Percentiles rank a stretch among this genome's conserved stretches.
Evolutionary conservation across 1,139 yeast species (phyloP).

Genomic region (Candida pseudocylindracea): DNA sequence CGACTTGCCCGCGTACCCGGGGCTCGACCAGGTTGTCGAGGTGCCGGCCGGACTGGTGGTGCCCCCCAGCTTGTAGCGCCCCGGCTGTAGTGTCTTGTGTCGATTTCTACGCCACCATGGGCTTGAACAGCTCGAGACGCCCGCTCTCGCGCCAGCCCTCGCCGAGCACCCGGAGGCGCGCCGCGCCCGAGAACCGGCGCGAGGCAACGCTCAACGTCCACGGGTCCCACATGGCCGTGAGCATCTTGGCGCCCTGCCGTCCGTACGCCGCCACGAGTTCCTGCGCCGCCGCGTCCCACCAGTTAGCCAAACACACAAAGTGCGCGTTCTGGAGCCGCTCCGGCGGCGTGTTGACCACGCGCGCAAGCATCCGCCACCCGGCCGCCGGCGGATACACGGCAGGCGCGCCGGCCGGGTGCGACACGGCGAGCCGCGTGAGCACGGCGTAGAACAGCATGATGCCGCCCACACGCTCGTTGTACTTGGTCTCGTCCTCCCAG

Average conservation of each 20-base stretch:
- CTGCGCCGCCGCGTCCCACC: slow-evolving; percentile 80
- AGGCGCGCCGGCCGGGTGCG: slow-evolving; percentile 1
- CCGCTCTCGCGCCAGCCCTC: slow-evolving; percentile 36
- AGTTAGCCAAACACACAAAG: slow-evolving; percentile 47
- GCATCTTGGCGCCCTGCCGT: slow-evolving; percentile 42
- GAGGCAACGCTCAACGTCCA: slow-evolving; percentile 30
- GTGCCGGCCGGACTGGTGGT: too few relatives aligned
- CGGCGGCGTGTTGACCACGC: slow-evolving; percentile 36
- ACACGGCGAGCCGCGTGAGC: slow-evolving; percentile 21
- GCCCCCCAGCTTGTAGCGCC: too few relatives aligned
- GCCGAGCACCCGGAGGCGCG: slow-evolving; percentile 48
- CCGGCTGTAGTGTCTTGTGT: too few relatives aligned
- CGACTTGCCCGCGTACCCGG: too few relatives aligned
- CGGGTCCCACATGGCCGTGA: slow-evolving; percentile 15
- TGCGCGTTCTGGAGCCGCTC: slow-evolving; percentile 40
- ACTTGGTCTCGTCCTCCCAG: slow-evolving; percentile 63
- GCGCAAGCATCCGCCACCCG: slow-evolving; percentile 61
- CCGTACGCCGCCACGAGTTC: slow-evolving; percentile 38
- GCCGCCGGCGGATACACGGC: slow-evolving; percentile 9
- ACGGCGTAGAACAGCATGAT: slow-evolving; percentile 66
- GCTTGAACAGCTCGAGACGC: too few relatives aligned
- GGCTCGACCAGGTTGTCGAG: too few relatives aligned
- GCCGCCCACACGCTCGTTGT: slow-evolving; percentile 75
- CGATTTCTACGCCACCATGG: too few relatives aligned
- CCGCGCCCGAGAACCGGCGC: slow-evolving; percentile 48